Conservation (phyloP, 805 yeast species). For the Candida oleophila region DNA sequence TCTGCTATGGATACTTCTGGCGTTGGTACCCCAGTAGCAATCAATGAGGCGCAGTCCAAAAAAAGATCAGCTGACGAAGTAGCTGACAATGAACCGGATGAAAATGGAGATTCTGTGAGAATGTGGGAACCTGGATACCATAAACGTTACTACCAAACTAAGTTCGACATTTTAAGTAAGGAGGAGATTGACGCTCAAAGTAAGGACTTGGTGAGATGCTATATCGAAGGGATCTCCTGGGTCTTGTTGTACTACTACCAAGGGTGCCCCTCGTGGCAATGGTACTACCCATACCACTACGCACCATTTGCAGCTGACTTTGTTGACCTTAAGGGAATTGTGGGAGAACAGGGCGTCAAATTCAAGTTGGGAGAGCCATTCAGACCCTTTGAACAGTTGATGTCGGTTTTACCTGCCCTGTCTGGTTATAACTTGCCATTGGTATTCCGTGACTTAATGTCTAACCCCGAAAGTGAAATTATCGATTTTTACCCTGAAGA, state of each 20-base stretch:
- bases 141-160: constrained; percentile 73
- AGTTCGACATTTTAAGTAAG: constrained; percentile 59
- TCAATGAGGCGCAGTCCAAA: constrained; percentile 11
- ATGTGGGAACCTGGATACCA: constrained; percentile 87
- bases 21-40: constrained; percentile 19
- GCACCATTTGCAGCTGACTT: constrained; percentile 97
- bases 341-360: constrained; percentile 45
- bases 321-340: constrained; percentile 47
- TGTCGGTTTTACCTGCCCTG: constrained; percentile 94
- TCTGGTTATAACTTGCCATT: constrained; percentile 84
- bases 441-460: constrained; percentile 80
- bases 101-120: constrained; percentile 51
- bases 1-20: constrained; percentile 10
- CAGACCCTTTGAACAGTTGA: constrained; percentile 86
- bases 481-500: constrained; percentile 89
- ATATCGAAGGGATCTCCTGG: constrained; percentile 98
- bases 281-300: constrained; percentile 97
- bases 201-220: constrained; percentile 62
- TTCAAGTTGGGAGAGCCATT: constrained; percentile 78
- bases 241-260: constrained; percentile 89
- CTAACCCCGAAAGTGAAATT: constrained; percentile 73
- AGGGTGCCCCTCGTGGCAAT: constrained; percentile 98
- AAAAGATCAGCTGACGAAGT: constrained; percentile 13
- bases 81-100: constrained; percentile 41
- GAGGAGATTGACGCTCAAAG: constrained; percentile 55